These are phyloP conservation scores for Eucalyptus dawsonii DNA, from an alignment of 345 rosid genomes.

Conservation along the genomic window DNA sequence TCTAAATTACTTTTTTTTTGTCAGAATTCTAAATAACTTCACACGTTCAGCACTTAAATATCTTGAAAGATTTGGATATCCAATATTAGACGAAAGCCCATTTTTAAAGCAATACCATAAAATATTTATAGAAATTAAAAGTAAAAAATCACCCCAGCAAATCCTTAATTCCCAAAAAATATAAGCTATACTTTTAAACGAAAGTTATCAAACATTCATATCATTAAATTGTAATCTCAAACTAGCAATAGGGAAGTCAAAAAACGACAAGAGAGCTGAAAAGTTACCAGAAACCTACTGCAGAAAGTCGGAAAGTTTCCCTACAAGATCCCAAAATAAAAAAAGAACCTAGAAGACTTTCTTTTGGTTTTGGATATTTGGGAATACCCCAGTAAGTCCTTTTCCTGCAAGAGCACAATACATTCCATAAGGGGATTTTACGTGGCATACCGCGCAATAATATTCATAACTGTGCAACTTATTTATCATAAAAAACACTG, in stretches of 20 bases:
- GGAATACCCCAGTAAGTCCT: not conserved
- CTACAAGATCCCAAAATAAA: not conserved
- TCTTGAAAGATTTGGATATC: not conserved
- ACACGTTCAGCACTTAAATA: not conserved
- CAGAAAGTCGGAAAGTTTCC: not conserved
- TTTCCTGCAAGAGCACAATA: not conserved
- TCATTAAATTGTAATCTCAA: not conserved
- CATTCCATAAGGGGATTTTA: not conserved
- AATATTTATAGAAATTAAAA: not conserved
- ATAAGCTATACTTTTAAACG: not conserved
- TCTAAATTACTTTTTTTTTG: not conserved
- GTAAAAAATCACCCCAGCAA: not conserved
- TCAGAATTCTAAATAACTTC: not conserved
- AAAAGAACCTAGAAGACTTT: not conserved
- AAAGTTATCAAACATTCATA: not conserved
- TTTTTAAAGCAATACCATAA: not conserved
- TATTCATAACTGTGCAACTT: not conserved
- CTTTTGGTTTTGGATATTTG: not conserved
- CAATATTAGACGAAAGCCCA: not conserved
- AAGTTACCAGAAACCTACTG: not conserved
- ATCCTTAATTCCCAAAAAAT: not conserved
- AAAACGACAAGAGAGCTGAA: not conserved
- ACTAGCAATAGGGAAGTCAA: not conserved
- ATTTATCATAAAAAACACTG: not conserved
- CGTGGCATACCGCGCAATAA: not conserved